These are phyloP conservation scores for Trichosporon ovoides DNA, from an alignment of 1,284 basidiomycete genomes.

Conservation along the genomic window DNA sequence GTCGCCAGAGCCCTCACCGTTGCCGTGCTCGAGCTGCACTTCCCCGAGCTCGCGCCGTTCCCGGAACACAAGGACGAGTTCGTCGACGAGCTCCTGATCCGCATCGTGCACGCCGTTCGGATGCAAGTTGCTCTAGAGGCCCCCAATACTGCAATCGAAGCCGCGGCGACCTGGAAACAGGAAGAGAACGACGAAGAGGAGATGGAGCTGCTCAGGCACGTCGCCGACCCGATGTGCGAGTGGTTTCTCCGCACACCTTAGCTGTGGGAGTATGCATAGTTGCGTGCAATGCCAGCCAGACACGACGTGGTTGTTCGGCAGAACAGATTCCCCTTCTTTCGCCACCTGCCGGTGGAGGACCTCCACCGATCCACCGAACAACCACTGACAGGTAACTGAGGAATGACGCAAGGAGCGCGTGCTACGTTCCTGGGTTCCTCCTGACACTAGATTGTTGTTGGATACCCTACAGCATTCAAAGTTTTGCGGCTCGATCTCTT, in stretches of 20 bases:
- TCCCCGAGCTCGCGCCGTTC: neutral
- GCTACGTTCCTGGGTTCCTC: neutral
- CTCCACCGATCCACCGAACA: neutral
- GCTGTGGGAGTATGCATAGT: neutral
- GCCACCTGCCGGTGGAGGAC: neutral
- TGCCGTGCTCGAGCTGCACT: conserved; percentile 2
- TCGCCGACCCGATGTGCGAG: neutral
- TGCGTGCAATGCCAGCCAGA: neutral
- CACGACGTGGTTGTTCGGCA: too few species aligned
- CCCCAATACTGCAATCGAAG: neutral
- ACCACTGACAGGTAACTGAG: too few species aligned
- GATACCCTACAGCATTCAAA: too few species aligned
- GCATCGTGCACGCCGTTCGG: neutral
- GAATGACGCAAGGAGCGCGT: conserved; percentile 2
- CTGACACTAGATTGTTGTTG: too few species aligned
- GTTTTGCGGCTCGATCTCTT: too few species aligned
- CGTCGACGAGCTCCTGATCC: neutral
- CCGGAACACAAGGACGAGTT: neutral
- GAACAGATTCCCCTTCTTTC: too few species aligned
- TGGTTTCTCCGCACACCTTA: neutral
- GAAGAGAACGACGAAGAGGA: neutral
- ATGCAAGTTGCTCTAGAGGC: neutral
- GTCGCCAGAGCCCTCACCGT: neutral
- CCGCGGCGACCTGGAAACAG: neutral
- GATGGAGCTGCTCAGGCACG: neutral